Conservation (phyloP, 1,284 basidiomycete species). For the Trichosporon sp. region DNA sequence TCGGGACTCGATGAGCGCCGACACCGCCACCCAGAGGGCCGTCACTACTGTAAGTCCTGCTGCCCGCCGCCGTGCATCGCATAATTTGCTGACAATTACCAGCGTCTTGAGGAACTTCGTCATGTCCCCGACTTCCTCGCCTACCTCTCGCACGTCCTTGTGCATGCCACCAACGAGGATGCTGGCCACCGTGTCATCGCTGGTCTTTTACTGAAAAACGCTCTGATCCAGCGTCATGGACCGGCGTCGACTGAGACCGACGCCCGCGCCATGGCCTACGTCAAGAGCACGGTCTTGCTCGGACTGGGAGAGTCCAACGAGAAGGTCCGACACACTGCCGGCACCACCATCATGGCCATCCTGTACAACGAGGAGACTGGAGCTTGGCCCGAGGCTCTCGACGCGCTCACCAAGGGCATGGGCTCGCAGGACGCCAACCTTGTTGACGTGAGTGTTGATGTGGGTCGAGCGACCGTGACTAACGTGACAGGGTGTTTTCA, state of each 20-base stretch:
- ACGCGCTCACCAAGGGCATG: slow-evolving; percentile 75
- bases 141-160: slow-evolving; percentile 93
- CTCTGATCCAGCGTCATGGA: slow-evolving; percentile 55
- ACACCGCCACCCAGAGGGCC: slow-evolving; percentile 54
- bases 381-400: slow-evolving; percentile 90
- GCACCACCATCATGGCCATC: slow-evolving; percentile 85
- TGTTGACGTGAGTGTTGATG: slow-evolving; percentile 72
- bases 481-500: slow-evolving; percentile 77
- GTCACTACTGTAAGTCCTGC: slow-evolving; percentile 53
- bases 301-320: slow-evolving; percentile 77
- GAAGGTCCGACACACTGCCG: slow-evolving; percentile 88
- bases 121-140: slow-evolving; percentile 90
- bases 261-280: slow-evolving; percentile 66
- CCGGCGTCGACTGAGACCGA: slow-evolving; percentile 39
- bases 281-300: slow-evolving; percentile 77
- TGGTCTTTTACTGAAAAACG: slow-evolving; percentile 96
- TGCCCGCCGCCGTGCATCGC: not conserved
- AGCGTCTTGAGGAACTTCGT: slow-evolving; percentile 89
- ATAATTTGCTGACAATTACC: slow-evolving; percentile 22
- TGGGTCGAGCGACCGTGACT: not conserved
- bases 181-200: slow-evolving; percentile 92
- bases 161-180: slow-evolving; percentile 67
- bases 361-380: slow-evolving; percentile 80
- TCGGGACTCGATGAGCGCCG: slow-evolving; percentile 55
- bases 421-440: slow-evolving; percentile 71